Percentiles rank a stretch among this genome's conserved stretches.
phyloP scores from a whole-genome alignment of 1,139 yeast species.

The Suhomyces choctaworum region DNA sequence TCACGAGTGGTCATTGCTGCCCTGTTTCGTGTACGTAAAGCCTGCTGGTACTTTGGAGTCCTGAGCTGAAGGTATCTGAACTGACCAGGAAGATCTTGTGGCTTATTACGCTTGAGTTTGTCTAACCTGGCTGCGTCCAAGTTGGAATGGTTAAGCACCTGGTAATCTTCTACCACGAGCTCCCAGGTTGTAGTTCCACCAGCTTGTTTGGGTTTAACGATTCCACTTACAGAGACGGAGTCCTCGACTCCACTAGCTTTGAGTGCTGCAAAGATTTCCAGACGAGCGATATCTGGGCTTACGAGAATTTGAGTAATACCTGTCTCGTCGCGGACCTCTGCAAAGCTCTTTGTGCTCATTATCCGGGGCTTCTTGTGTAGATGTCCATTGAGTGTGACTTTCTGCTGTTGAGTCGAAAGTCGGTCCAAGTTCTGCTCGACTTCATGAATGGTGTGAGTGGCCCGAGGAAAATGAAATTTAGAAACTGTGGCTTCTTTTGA shows the following conservation, averaged over 20 bases:
- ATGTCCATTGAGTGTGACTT: conserved; percentile 70
- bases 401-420: conserved; percentile 11
- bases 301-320: conserved; percentile 69
- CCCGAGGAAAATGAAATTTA: conserved; percentile 41
- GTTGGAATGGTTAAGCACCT: conserved; percentile 64
- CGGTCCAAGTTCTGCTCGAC: conserved; percentile 17
- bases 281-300: conserved; percentile 43
- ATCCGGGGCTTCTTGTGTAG: conserved; percentile 66
- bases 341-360: conserved; percentile 56
- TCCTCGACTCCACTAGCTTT: conserved; percentile 64
- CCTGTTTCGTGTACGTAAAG: conserved; percentile 60
- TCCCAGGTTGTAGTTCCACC: conserved; percentile 45
- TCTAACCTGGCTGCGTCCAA: conserved; percentile 72
- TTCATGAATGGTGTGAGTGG: conserved; percentile 33
- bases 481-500: conserved; percentile 25
- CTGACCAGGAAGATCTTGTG: conserved; percentile 68
- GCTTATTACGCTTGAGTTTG: conserved; percentile 50
- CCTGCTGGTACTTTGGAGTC: conserved; percentile 56
- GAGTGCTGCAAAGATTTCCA: conserved; percentile 41
- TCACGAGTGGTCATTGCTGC: conserved; percentile 58
- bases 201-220: conserved; percentile 20
- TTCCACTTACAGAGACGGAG: conserved; percentile 70
- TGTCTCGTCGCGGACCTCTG: conserved; percentile 66
- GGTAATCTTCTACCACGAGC: conserved; percentile 50
- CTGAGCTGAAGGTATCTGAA: conserved; percentile 80